Conservation (phyloP, 768 basidiomycete species). For the Calocera viscosa region DNA sequence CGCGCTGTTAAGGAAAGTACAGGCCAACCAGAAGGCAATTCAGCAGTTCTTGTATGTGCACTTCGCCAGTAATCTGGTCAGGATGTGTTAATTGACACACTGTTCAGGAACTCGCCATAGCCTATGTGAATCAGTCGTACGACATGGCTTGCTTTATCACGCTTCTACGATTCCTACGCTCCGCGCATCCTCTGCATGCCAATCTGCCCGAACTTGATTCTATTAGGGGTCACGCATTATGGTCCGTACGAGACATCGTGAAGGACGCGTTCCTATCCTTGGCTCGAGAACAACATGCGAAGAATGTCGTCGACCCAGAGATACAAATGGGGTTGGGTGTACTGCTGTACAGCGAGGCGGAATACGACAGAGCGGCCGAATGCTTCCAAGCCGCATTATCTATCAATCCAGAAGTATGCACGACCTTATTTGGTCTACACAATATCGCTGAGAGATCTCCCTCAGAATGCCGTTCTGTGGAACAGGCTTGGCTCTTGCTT, state of each 20-base stretch:
- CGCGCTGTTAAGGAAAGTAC: slow-evolving; percentile 66
- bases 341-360: slow-evolving; percentile 74
- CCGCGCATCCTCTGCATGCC: slow-evolving; percentile 44
- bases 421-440: neutral
- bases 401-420: slow-evolving; percentile 54
- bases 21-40: slow-evolving; percentile 43
- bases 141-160: slow-evolving; percentile 77
- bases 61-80: neutral
- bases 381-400: slow-evolving; percentile 85
- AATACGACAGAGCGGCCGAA: slow-evolving; percentile 82
- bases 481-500: slow-evolving; percentile 89
- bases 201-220: slow-evolving; percentile 36
- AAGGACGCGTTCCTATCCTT: slow-evolving; percentile 73
- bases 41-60: neutral
- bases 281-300: slow-evolving; percentile 67
- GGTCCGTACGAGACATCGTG: slow-evolving; percentile 70
- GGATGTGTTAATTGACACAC: neutral
- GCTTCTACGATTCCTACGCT: slow-evolving; percentile 72
- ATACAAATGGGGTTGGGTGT: slow-evolving; percentile 90
- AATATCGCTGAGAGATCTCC: neutral
- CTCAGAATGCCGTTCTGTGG: slow-evolving; percentile 84
- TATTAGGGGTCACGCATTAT: slow-evolving; percentile 38
- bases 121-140: slow-evolving; percentile 87
- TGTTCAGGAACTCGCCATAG: slow-evolving; percentile 78
- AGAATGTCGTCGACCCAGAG: slow-evolving; percentile 63